These are phyloP conservation scores for Sanghuangporus baumii DNA, from an alignment of 1,284 basidiomycete species.

Conservation along the genomic window DNA sequence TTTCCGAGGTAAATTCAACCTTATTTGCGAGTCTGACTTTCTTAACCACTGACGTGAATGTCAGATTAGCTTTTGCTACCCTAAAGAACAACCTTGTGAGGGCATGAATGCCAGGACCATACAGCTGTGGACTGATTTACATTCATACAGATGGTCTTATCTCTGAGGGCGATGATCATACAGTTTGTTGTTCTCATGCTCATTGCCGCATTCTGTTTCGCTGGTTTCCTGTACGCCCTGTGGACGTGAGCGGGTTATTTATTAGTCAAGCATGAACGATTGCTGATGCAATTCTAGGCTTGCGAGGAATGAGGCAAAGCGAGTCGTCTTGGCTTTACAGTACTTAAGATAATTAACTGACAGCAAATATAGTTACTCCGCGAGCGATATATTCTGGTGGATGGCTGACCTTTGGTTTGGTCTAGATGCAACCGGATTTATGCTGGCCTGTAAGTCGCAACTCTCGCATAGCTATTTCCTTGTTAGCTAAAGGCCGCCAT, in stretches of 20 bases:
- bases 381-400: slow-evolving; percentile 56
- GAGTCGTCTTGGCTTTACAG: slow-evolving; percentile 21
- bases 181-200: slow-evolving; percentile 78
- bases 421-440: slow-evolving; percentile 82
- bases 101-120: neutral
- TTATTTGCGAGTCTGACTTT: neutral
- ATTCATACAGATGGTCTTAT: slow-evolving; percentile 53
- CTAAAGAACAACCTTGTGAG: slow-evolving; percentile 74
- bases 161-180: slow-evolving; percentile 75
- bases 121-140: neutral
- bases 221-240: slow-evolving; percentile 86
- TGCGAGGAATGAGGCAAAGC: slow-evolving; percentile 53
- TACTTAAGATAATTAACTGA: neutral
- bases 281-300: slow-evolving; percentile 35
- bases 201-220: slow-evolving; percentile 86
- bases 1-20: slow-evolving; percentile 62
- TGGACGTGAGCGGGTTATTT: slow-evolving; percentile 64
- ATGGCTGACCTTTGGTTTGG: slow-evolving; percentile 89
- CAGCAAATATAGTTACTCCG: slow-evolving; percentile 36
- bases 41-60: neutral
- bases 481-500: neutral
- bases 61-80: slow-evolving; percentile 82
- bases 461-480: neutral
- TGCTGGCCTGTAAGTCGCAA: slow-evolving; percentile 51
- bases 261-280: slow-evolving; percentile 3